A percentile compares a stretch with the other conserved stretches of the same genome.
phyloP scores from a whole-genome alignment of 768 basidiomycete genomes.

The Trametes punicea region DNA sequence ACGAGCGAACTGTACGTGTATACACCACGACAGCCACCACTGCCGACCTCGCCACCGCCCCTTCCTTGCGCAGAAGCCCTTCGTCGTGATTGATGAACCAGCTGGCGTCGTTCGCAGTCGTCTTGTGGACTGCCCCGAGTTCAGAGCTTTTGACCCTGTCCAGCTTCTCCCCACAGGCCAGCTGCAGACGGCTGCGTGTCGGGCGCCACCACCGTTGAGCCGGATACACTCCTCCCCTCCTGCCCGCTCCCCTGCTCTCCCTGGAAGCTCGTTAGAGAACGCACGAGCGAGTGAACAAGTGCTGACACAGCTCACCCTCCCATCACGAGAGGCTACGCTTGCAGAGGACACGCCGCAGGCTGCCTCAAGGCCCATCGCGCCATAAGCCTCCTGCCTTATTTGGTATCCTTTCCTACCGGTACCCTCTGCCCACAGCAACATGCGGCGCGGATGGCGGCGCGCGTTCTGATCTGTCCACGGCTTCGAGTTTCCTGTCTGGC shows the following conservation, averaged over 20 bases:
- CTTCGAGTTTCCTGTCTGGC: constrained; percentile 8
- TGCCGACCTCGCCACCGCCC: constrained; percentile 8
- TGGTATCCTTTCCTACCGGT: constrained; percentile 13
- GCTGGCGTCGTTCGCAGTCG: constrained; percentile 6
- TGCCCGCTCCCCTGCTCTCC: neutral
- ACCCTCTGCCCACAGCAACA: constrained; percentile 23
- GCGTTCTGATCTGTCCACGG: constrained; percentile 13
- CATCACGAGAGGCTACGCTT: constrained; percentile 17
- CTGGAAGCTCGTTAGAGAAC: constrained; percentile 2
- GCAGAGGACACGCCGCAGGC: constrained; percentile 6
- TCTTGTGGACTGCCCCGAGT: neutral
- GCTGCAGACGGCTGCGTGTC: constrained; percentile 3
- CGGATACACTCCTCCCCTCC: constrained; percentile 6
- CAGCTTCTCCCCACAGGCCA: constrained; percentile 8
- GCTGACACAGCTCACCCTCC: constrained; percentile 15
- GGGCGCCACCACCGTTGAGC: constrained; percentile 18
- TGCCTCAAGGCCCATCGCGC: constrained; percentile 25
- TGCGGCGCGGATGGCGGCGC: constrained; percentile 2
- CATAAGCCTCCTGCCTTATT: constrained; percentile 12
- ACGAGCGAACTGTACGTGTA: constrained; percentile 14
- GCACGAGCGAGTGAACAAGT: neutral
- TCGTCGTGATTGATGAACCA: constrained; percentile 9
- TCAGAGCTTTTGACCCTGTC: neutral
- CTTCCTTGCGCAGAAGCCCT: neutral
- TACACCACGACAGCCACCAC: constrained; percentile 13